phyloP scores from a whole-genome alignment of 331 rosid genomes.

The Malus hybrid region DNA sequence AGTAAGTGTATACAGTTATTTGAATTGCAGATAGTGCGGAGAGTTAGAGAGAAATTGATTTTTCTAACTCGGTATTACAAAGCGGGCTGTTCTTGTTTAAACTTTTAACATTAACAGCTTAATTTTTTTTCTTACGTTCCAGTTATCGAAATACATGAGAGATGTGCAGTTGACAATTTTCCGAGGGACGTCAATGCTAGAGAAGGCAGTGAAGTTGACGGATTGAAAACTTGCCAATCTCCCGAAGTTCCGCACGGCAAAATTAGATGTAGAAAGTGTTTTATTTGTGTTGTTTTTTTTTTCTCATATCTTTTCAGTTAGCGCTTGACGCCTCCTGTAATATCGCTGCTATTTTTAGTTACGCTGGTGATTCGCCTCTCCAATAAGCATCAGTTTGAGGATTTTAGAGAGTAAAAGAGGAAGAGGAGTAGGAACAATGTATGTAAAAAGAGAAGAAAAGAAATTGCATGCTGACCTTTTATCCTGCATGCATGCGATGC shows the following conservation, averaged over 20 bases:
- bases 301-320: not conserved
- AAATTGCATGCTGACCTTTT: constrained; percentile 62
- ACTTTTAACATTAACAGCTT: constrained; percentile 4
- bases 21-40: not conserved
- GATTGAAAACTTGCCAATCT: constrained; percentile 22
- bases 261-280: not conserved
- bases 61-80: not conserved
- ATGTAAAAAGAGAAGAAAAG: constrained; percentile 9
- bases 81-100: not conserved
- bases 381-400: not conserved
- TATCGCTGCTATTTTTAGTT: constrained; percentile 10
- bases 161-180: constrained; percentile 94
- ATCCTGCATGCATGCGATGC: constrained; percentile 45
- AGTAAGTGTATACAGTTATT: constrained; percentile 30
- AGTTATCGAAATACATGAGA: constrained; percentile 64
- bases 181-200: constrained; percentile 88
- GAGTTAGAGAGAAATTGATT: not conserved
- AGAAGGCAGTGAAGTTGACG: constrained; percentile 55
- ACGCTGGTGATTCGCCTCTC: not conserved
- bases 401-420: constrained; percentile 6
- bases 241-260: not conserved
- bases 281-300: not conserved
- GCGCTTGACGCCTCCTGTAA: constrained; percentile 17
- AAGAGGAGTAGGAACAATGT: not conserved
- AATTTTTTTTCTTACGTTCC: constrained; percentile 12